Evolutionary conservation across 2,329 filamentous ascomycete genomes (phyloP), one percentile per base, ranked within the genome.

Genomic region (Biscogniauxia mediterranea): DNA sequence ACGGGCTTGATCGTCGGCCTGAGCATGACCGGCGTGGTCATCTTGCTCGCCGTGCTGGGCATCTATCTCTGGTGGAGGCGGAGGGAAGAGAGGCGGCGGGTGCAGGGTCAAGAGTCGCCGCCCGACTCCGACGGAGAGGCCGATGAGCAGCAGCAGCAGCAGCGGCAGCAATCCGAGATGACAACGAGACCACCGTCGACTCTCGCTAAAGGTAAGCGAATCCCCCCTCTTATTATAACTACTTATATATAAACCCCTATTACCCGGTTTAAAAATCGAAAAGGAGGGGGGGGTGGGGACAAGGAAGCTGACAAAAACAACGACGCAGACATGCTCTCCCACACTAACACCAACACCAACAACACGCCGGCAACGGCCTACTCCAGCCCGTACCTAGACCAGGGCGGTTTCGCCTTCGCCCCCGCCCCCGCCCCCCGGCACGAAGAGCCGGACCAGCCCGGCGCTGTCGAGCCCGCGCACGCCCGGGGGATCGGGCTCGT

Each of bases 1-100:
- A 60, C 55, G 25, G 66, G 65, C 11, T 17, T 61, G 9, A 66
- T 68, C 52, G 64, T 69, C 11, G 68, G 68, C 1, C 50, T 61
- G 21, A 59, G 60, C 2, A 38, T 68, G 50, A 59, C 53, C 17
- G 67, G 66, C 3, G 51, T 67, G 1, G 56, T 67, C 3, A n/a
- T 68, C 15, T 19, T 69, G 56, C 54, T 70, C 15, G 1, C 54
- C 5, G 57, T 64, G 7, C 13, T 70, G 26, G 64, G 55, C 1
- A 26, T 46, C 2, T 61, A 61, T 25, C 46, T 68, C 26, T 66
- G 62, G 65, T 9, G 52, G 46, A 65, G 52, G 51, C 54, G 59
- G 58, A 59, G 58, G 13, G 58, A 57, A 51, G 32, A 60, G 20
- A 53, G 23, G 19, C 59, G 52, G 17, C 19, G 28, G 8, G 20